phyloP scores from a whole-genome alignment of 1,284 basidiomycete species.

The Athelia sp. region DNA sequence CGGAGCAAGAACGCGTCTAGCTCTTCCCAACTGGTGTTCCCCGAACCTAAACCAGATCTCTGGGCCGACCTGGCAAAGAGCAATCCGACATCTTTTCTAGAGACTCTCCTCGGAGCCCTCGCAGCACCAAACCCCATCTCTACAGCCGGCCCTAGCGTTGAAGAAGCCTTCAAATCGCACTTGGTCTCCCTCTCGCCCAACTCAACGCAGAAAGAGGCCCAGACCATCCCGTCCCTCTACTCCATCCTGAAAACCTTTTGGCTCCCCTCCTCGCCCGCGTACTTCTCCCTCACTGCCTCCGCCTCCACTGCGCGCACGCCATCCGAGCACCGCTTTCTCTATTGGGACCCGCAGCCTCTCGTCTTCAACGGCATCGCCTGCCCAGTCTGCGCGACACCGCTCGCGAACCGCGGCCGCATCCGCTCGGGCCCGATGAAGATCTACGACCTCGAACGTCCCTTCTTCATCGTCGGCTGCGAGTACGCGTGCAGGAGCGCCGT shows the following conservation, averaged over 20 bases:
- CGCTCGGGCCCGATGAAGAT: slow-evolving; percentile 65
- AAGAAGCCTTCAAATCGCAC: slow-evolving; percentile 71
- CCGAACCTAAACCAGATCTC: slow-evolving; percentile 48
- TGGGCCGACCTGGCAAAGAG: slow-evolving; percentile 54
- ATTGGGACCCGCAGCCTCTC: slow-evolving; percentile 74
- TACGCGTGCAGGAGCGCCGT: slow-evolving; percentile 52
- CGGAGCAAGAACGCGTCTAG: neutral
- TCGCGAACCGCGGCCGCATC: slow-evolving; percentile 63
- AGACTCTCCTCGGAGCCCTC: slow-evolving; percentile 47
- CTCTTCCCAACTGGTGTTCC: slow-evolving; percentile 36
- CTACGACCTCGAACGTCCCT: slow-evolving; percentile 69
- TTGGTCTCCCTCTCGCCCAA: slow-evolving; percentile 51
- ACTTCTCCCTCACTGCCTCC: slow-evolving; percentile 70
- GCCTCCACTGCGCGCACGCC: slow-evolving; percentile 58
- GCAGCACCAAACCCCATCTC: slow-evolving; percentile 54
- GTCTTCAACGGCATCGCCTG: slow-evolving; percentile 73
- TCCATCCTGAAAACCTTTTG: slow-evolving; percentile 73
- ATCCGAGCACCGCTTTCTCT: slow-evolving; percentile 68
- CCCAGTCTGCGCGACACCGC: slow-evolving; percentile 49
- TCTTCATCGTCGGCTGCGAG: slow-evolving; percentile 77
- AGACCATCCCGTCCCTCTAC: slow-evolving; percentile 60
- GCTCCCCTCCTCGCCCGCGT: slow-evolving; percentile 68
- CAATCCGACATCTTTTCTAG: slow-evolving; percentile 51
- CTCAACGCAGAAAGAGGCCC: slow-evolving; percentile 33
- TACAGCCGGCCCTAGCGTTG: slow-evolving; percentile 50